Percentiles rank a stretch among this genome's conserved stretches.
These are phyloP conservation scores for Solanum pimpinellifolium DNA, from an alignment of 257 asterid genomes.

Conservation along the genomic window DNA sequence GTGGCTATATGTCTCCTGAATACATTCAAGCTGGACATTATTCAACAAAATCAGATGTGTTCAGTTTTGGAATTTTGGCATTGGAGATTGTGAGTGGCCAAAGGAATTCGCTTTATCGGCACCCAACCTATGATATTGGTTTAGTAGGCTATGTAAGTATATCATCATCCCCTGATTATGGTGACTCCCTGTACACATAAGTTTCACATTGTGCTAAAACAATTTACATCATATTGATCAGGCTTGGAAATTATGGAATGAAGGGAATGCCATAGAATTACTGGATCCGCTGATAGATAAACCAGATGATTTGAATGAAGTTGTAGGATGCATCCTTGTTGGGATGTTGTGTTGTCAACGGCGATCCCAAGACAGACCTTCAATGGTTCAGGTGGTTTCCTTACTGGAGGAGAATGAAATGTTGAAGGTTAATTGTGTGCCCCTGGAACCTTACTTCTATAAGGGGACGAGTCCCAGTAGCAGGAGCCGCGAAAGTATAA, in stretches of 20 bases:
- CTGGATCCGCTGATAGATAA: constrained; percentile 15
- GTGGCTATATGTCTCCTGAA: constrained; percentile 52
- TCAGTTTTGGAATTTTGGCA: constrained; percentile 29
- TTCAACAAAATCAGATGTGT: constrained; percentile 31
- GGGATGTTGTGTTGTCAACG: constrained; percentile 37
- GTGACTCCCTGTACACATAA: not conserved
- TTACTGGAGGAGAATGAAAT: constrained; percentile 26
- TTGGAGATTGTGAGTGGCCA: constrained; percentile 24
- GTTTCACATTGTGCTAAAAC: not conserved
- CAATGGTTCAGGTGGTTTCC: constrained; percentile 17
- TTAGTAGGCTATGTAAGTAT: constrained; percentile 17
- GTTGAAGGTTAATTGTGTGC: constrained; percentile 4
- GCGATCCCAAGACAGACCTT: constrained; percentile 17
- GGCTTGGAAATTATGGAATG: constrained; percentile 41
- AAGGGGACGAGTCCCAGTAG: not conserved
- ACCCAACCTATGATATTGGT: not conserved
- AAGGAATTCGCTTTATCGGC: not conserved
- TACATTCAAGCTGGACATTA: constrained; percentile 20
- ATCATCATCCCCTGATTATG: not conserved
- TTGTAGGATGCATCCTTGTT: constrained; percentile 17
- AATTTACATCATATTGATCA: not conserved
- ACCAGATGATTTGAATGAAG: not conserved
- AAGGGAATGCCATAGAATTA: constrained; percentile 13
- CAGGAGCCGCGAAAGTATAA: not conserved
- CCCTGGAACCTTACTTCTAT: constrained; percentile 32